Conservation (phyloP, 2,329 filamentous ascomycete genomes). For the Pestalotiopsis sp. region DNA sequence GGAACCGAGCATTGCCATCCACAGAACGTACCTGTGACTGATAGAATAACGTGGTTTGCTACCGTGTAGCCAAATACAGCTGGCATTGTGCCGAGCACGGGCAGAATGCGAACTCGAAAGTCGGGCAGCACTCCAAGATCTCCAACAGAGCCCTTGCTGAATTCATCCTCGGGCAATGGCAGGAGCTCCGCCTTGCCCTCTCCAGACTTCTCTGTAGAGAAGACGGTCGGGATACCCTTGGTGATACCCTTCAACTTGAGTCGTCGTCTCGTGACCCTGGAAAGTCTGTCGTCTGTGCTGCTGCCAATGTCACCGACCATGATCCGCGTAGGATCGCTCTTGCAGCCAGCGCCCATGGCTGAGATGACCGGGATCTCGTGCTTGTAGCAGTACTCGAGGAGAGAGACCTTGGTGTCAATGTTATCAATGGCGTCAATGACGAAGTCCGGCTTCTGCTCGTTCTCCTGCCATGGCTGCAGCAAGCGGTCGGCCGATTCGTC, state of each 20-base stretch:
- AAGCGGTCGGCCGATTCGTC: conserved; percentile 65
- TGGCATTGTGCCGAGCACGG: conserved; percentile 95
- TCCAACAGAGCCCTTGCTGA: conserved; percentile 79
- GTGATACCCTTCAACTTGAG: conserved; percentile 78
- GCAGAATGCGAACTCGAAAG: conserved; percentile 92
- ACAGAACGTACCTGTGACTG: conserved; percentile 53
- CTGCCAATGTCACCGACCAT: conserved; percentile 88
- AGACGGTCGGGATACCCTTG: conserved; percentile 87
- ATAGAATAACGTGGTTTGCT: conserved; percentile 90
- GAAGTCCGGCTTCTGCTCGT: conserved; percentile 71
- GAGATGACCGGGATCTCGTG: conserved; percentile 82
- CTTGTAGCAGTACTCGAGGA: conserved; percentile 85
- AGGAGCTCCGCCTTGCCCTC: conserved; percentile 90
- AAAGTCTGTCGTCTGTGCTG: conserved; percentile 87
- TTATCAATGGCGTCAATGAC: conserved; percentile 99
- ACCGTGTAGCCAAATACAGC: conserved; percentile 91
- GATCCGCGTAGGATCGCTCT: conserved; percentile 81
- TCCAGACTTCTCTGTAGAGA: conserved; percentile 85
- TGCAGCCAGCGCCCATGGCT: conserved; percentile 95
- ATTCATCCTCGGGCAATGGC: conserved; percentile 86
- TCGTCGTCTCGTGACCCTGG: conserved; percentile 77
- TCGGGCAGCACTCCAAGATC: conserved; percentile 89
- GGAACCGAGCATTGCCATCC: not conserved
- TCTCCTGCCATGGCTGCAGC: conserved; percentile 65
- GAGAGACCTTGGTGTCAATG: conserved; percentile 91